These are phyloP conservation scores for Amaranthus hypochondriacus DNA, from an alignment of 148 eudicot genomes.

Conservation along the genomic window DNA sequence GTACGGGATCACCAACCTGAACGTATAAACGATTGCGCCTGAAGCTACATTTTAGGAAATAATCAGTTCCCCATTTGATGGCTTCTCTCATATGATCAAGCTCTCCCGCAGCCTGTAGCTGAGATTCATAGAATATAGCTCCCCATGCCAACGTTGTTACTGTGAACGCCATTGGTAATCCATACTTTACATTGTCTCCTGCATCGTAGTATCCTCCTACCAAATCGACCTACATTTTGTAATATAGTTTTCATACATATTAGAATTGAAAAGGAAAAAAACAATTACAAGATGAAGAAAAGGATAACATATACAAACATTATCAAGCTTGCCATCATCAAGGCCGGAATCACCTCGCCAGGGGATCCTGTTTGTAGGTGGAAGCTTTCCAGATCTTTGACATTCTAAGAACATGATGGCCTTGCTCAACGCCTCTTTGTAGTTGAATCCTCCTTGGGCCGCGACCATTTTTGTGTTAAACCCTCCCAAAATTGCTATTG, in stretches of 20 bases:
- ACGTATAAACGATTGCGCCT: slow-evolving; percentile 49
- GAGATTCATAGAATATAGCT: slow-evolving; percentile 42
- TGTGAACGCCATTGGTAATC: slow-evolving; percentile 89
- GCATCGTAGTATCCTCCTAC: slow-evolving; percentile 97
- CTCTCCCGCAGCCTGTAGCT: slow-evolving; percentile 56
- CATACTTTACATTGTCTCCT: slow-evolving; percentile 90
- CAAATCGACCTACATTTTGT: slow-evolving; percentile 56
- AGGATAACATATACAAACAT: slow-evolving; percentile 27
- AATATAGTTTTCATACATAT: background rate
- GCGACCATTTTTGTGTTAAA: background rate
- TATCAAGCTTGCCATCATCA: slow-evolving; percentile 61
- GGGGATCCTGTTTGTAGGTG: slow-evolving; percentile 46
- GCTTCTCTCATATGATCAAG: slow-evolving; percentile 43
- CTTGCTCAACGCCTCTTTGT: slow-evolving; percentile 63
- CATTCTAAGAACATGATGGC: slow-evolving; percentile 80
- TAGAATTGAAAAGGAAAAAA: background rate
- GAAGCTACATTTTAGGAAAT: slow-evolving; percentile 57
- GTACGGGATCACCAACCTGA: slow-evolving; percentile 68
- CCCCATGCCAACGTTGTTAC: slow-evolving; percentile 73
- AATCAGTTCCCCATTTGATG: slow-evolving; percentile 82
- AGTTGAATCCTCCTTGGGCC: slow-evolving; percentile 34
- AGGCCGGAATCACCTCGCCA: slow-evolving; percentile 96
- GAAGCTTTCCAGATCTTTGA: slow-evolving; percentile 87
- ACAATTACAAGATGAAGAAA: background rate
- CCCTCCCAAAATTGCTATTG: background rate